These are phyloP conservation scores for Xylariaceae sp. DNA, from an alignment of 2,329 filamentous ascomycete genomes.

Conservation along the genomic window DNA sequence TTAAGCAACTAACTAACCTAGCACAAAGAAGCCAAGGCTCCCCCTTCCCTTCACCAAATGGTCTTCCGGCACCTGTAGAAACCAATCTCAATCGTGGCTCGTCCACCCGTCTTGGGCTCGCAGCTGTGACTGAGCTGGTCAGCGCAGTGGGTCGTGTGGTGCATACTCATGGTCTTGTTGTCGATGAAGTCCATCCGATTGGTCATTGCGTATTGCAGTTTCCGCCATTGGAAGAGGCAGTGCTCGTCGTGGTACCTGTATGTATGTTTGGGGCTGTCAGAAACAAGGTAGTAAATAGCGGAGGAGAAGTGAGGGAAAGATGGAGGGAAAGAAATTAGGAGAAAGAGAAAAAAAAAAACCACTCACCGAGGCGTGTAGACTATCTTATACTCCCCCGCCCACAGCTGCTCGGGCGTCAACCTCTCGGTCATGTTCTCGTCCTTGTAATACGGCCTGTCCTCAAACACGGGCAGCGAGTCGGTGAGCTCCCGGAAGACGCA, in stretches of 20 bases:
- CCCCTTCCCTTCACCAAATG: constrained; percentile 7
- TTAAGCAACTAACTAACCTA: background rate
- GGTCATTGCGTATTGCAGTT: constrained; percentile 18
- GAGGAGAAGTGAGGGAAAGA: too few species aligned
- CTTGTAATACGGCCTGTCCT: constrained; percentile 15
- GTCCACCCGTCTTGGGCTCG: constrained; percentile 11
- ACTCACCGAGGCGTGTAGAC: constrained; percentile 13
- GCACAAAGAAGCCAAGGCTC: background rate
- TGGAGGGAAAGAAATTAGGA: too few species aligned
- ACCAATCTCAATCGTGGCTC: constrained; percentile 13
- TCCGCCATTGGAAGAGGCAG: constrained; percentile 20
- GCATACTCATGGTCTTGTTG: constrained; percentile 19
- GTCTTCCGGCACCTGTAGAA: constrained; percentile 20
- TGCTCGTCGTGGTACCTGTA: constrained; percentile 17
- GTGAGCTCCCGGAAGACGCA: constrained; percentile 18
- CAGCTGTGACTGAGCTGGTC: constrained; percentile 16
- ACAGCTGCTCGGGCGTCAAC: constrained; percentile 11
- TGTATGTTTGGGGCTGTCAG: background rate
- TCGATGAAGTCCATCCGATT: constrained; percentile 18
- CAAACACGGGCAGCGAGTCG: constrained; percentile 15
- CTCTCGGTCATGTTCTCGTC: constrained; percentile 17
- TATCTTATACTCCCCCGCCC: constrained; percentile 13
- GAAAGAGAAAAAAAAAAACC: too few species aligned
- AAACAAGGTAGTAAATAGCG: background rate
- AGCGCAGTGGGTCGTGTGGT: constrained; percentile 18